Conservation (phyloP, 75 land plant species). For the Larix kaempferi region DNA sequence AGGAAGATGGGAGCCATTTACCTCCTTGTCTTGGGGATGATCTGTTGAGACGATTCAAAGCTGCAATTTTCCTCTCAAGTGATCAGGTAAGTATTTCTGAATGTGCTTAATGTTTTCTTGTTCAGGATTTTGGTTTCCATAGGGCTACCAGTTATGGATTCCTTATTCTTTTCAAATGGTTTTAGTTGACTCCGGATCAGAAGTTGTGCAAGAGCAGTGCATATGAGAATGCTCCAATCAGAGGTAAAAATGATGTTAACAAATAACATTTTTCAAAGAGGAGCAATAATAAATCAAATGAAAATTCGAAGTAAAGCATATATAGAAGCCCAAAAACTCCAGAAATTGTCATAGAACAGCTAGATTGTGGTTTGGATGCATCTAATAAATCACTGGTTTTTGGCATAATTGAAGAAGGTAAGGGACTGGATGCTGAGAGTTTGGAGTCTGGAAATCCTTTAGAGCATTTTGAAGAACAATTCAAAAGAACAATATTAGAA, state of each 20-base stretch:
- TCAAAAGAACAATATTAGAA: not conserved
- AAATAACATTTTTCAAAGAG: not conserved
- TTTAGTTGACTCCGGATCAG: not conserved
- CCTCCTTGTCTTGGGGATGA: not conserved
- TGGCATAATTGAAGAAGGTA: not conserved
- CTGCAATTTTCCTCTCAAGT: not conserved
- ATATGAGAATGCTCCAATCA: not conserved
- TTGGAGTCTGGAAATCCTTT: not conserved
- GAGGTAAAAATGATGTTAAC: not conserved
- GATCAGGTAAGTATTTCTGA: not conserved
- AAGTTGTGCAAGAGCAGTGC: not conserved
- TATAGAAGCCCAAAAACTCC: not conserved
- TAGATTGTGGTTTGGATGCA: not conserved
- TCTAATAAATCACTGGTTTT: not conserved
- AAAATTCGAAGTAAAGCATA: not conserved
- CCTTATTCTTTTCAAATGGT: not conserved
- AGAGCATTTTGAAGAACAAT: not conserved
- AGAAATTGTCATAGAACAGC: not conserved
- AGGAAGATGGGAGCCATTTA: constrained; percentile 7
- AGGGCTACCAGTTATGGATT: not conserved
- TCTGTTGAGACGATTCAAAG: not conserved
- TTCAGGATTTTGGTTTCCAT: not conserved
- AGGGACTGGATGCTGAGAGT: no score
- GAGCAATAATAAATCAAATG: not conserved
- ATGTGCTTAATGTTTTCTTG: not conserved